Conservation (phyloP, 164 flowering plant genomes). For the Piper betle region DNA sequence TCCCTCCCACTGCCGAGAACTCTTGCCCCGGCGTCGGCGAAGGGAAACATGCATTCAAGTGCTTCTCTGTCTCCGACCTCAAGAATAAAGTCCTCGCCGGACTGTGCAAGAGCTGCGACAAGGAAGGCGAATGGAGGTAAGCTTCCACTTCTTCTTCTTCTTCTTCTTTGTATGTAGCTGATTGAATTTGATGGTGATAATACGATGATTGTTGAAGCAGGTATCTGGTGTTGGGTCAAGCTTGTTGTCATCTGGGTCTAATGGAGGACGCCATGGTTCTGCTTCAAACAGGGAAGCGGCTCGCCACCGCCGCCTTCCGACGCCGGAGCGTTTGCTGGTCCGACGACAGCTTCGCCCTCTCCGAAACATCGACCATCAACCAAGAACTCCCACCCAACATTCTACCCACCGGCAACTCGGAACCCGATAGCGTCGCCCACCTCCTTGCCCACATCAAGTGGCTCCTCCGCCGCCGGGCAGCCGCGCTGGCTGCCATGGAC, state of each 20-base stretch:
- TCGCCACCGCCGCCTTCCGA: slow-evolving; percentile 66
- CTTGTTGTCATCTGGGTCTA: slow-evolving; percentile 79
- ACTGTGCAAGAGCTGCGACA: slow-evolving; percentile 45
- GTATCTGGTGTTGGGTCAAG: slow-evolving; percentile 83
- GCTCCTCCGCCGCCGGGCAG: slow-evolving; percentile 76
- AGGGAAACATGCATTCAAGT: slow-evolving; percentile 42
- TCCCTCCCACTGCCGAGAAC: slow-evolving; percentile 25
- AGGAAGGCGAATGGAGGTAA: slow-evolving; percentile 97
- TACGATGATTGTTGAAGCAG: slow-evolving; percentile 18
- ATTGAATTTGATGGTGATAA: not conserved
- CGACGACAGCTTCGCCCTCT: slow-evolving; percentile 66
- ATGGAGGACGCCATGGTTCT: slow-evolving; percentile 96
- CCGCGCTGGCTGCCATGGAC: slow-evolving; percentile 84
- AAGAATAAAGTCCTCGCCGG: slow-evolving; percentile 86
- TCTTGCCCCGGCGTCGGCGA: slow-evolving; percentile 17
- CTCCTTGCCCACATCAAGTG: slow-evolving; percentile 71
- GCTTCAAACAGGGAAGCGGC: slow-evolving; percentile 87
- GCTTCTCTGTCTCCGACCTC: slow-evolving; percentile 87
- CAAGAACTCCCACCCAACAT: slow-evolving; percentile 6
- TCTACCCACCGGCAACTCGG: slow-evolving; percentile 22
- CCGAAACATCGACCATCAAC: slow-evolving; percentile 9
- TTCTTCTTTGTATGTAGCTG: not conserved
- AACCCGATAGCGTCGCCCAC: slow-evolving; percentile 44
- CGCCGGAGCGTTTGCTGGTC: slow-evolving; percentile 68
- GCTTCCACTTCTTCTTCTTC: not conserved